Base-by-base conservation (phyloP, 495 filamentous ascomycete species). In the Aspergillus wentii region DNA sequence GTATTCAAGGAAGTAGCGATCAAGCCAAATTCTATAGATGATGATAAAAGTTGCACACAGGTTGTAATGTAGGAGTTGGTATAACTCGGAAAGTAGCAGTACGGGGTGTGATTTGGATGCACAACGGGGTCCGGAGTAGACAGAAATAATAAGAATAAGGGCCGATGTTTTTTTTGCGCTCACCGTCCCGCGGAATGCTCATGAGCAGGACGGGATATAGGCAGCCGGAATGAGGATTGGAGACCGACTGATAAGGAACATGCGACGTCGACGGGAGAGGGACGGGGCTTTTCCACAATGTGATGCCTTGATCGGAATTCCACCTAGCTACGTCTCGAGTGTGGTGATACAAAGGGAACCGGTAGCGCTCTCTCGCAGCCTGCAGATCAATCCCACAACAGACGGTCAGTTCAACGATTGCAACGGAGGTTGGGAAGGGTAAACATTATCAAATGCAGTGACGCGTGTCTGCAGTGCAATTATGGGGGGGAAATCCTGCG, bases 401-500 rank as follows among this genome's bases (percentile, higher is more conserved):
- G 29, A 44, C 16, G 21, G 44, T 52, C 21, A 52, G 49, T 14
- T 21, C 26, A 21, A 16, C 30, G 21, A 37, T 44, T 47, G 26
- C 38, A 47, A 29, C 15, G 0, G 7, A 11, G 25, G 6, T 16
- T 11, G 13, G 17, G 17, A 11, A 20, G 33, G 18, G 13, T 38
- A 16, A 21, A 17, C 13, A 21, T 30, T 27, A 26, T 26, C 27
- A 41, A 40, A 38, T 54, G 46, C 51, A 44, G 52, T 57, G 59
- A 62, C 61, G 64, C 51, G 52, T 46, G 56, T 56, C 52, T 55
- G 59, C 51, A 44, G 49, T 41, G 44, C 17, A 46, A 50, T 46
- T 22, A 48, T 40, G 41, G 41, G 33, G 35, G 23, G 33, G 15
- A 37, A 32, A 29, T 47, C 15, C 36, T 37, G 40, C 33, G 40